Base-by-base conservation (phyloP, 495 filamentous ascomycete genomes). In the Trichoderma virens region DNA sequence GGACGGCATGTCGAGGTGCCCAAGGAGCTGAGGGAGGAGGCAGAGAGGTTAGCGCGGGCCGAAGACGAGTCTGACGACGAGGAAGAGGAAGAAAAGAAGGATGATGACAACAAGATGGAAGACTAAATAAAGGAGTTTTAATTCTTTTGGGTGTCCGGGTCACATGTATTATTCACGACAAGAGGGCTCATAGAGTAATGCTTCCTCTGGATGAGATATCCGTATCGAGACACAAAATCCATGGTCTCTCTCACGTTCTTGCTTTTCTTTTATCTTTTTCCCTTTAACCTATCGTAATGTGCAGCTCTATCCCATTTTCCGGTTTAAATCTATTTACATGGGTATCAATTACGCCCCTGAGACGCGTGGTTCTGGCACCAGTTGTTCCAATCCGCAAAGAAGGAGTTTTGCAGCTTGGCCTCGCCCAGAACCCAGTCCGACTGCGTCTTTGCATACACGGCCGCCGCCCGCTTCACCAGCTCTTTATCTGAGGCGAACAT, bases 1-100 rank as follows among this genome's bases (percentile, higher is more conserved):
- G 92, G 92, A 61, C 85, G 83, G 66, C 94, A 98, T 71, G 84
- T 91, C 75, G 91, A 93, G 73, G 94, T 98, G 51, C 94, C 94
- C 64, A 91, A 89, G 79, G 88, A 88, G 63, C 75, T 98, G 45
- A 78, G 88, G 25, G 93, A 96, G 71, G 93, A 97, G 79, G 94
- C 95, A 16, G 93, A 97, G 81, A 85, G 82, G 72, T 80, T 87
- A 67, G 91, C 91, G n/a, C 92, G 91, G 82, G 87, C 86, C 79
- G 80, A 84, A 35, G 75, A 92, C 70, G 89, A 90, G 20, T 90
- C 88, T 64, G 88, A 90, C 41, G 86, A 89, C 23, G 89, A 90
- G 41, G 88, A 91, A 8, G 87, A 88, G 39, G 82, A 83, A 62
- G 79, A 80, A 70, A 78, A 82, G 68, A 76, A 81, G 70, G 70